phyloP scores from a whole-genome alignment of 2,329 filamentous ascomycete genomes.

The Helotiales sp. region DNA sequence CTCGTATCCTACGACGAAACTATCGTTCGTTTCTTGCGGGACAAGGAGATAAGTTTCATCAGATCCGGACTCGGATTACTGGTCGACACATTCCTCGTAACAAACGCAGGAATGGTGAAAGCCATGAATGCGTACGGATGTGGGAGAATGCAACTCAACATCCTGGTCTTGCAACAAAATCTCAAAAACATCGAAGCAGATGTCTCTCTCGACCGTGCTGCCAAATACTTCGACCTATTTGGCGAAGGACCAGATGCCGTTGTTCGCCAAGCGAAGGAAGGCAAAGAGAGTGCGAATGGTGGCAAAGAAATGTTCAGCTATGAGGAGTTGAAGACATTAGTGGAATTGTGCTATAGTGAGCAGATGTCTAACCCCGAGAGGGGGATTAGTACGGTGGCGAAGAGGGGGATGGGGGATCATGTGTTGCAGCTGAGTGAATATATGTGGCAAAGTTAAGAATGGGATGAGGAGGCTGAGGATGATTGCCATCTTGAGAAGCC shows the following conservation, averaged over 20 bases:
- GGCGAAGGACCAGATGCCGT: conserved; percentile 64
- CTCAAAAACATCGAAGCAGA: conserved; percentile 85
- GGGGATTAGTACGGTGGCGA: conserved; percentile 65
- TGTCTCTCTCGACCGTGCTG: conserved; percentile 62
- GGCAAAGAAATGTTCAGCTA: conserved; percentile 56
- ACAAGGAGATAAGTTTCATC: conserved; percentile 72
- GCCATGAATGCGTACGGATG: conserved; percentile 85
- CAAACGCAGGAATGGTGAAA: conserved; percentile 68
- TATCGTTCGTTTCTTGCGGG: conserved; percentile 69
- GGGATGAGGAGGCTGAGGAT: background rate
- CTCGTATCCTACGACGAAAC: conserved; percentile 88
- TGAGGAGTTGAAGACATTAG: conserved; percentile 64
- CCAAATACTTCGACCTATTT: conserved; percentile 70
- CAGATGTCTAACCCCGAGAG: conserved; percentile 65
- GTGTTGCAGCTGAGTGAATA: conserved; percentile 69
- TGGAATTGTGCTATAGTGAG: conserved; percentile 70
- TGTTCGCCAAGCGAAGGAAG: conserved; percentile 59
- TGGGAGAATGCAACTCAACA: conserved; percentile 88
- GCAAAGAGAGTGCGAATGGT: conserved; percentile 13
- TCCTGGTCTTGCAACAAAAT: conserved; percentile 93
- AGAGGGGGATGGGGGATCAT: conserved; percentile 70
- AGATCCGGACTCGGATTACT: conserved; percentile 74
- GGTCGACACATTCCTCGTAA: conserved; percentile 76
- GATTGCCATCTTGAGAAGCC: background rate
- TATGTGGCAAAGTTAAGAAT: conserved; percentile 61